Percentiles rank a stretch among this genome's conserved stretches.
Evolutionary conservation across 2,329 filamentous ascomycete species (phyloP).

Genomic region (Neodidymelliopsis sp.): DNA sequence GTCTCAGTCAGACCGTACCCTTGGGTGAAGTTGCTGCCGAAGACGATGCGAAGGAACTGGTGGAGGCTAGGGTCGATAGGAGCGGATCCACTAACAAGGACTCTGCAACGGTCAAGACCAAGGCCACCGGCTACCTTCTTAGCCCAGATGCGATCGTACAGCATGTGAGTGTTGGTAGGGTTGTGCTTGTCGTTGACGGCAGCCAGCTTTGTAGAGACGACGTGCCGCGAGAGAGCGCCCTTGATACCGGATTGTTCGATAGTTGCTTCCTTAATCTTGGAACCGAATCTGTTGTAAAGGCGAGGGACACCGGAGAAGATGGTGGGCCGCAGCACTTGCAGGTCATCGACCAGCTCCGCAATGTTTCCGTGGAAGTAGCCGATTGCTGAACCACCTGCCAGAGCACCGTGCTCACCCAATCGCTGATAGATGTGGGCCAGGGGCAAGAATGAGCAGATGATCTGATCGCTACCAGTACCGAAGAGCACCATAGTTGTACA

Average conservation of each 20-base stretch:
- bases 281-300: conserved; percentile 88
- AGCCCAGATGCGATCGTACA: conserved; percentile 89
- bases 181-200: conserved; percentile 74
- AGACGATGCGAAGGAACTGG: conserved; percentile 84
- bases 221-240: conserved; percentile 80
- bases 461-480: conserved; percentile 64
- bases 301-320: conserved; percentile 88
- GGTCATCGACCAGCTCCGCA: conserved; percentile 82
- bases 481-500: conserved; percentile 65
- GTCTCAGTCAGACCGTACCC: conserved; percentile 96
- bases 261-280: conserved; percentile 80
- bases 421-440: conserved; percentile 94
- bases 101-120: conserved; percentile 75
- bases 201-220: conserved; percentile 81
- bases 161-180: conserved; percentile 78
- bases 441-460: conserved; percentile 86
- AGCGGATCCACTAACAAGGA: conserved; percentile 87
- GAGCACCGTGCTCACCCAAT: conserved; percentile 76
- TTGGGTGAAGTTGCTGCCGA: conserved; percentile 80
- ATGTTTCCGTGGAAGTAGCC: conserved; percentile 97
- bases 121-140: conserved; percentile 85
- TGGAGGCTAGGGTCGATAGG: conserved; percentile 90
- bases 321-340: conserved; percentile 86
- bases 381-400: conserved; percentile 76
- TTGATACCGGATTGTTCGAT: conserved; percentile 80